Conservation (phyloP, 441 rosid species). For the Biscutella auriculata region DNA sequence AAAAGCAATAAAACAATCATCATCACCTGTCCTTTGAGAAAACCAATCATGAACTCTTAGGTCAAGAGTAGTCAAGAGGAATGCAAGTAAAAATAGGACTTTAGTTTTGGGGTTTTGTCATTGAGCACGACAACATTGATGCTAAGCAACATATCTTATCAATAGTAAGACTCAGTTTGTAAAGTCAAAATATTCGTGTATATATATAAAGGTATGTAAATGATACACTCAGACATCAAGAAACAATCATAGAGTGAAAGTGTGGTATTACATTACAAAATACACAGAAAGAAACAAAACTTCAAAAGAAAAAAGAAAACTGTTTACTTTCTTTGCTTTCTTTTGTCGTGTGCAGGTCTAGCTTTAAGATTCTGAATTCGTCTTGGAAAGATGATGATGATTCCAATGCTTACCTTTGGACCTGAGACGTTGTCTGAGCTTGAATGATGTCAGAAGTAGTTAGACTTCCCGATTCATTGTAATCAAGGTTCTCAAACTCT, state of each 20-base stretch:
- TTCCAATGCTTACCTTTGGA: not conserved
- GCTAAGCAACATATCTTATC: not conserved
- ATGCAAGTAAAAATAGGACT: not conserved
- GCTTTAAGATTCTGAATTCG: not conserved
- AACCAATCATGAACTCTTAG: not conserved
- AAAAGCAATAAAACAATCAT: not conserved
- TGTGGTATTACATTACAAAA: constrained; percentile 2
- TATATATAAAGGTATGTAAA: not conserved
- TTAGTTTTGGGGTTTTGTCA: not conserved
- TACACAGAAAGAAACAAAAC: not conserved
- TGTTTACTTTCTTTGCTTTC: not conserved
- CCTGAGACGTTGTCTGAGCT: constrained; percentile 22
- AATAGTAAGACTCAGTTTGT: not conserved
- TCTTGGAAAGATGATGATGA: not conserved
- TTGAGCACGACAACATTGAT: not conserved
- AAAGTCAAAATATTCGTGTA: not conserved
- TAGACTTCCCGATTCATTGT: constrained; percentile 45
- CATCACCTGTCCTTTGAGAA: not conserved
- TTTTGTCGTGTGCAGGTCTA: not conserved
- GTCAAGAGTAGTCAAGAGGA: not conserved
- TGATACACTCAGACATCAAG: constrained; percentile 6
- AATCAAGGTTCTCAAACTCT: constrained; percentile 44
- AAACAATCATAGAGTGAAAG: not conserved
- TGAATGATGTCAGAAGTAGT: constrained; percentile 31
- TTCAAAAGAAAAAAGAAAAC: not conserved